These are phyloP conservation scores for Melastoma malabathricum DNA, from an alignment of 345 rosid genomes.

Conservation along the genomic window DNA sequence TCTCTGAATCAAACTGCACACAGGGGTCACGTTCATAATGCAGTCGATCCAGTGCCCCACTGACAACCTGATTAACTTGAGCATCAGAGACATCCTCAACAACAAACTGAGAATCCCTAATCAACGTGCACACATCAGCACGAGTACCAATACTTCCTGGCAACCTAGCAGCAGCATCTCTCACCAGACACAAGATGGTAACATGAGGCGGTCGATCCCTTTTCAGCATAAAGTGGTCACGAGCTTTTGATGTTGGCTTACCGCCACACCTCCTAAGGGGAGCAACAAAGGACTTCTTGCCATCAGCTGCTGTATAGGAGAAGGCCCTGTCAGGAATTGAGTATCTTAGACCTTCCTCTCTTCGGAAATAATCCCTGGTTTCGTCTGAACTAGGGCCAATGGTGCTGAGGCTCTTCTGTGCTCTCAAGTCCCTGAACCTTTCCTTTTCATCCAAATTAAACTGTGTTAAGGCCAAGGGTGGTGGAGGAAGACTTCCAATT, in stretches of 20 bases:
- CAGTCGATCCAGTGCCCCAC: conserved; percentile 97
- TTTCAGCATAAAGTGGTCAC: conserved; percentile 98
- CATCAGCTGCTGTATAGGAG: conserved; percentile 95
- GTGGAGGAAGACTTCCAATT: conserved; percentile 93
- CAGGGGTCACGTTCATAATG: conserved; percentile 99
- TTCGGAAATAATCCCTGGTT: conserved; percentile 79
- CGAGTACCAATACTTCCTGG: conserved; percentile 99
- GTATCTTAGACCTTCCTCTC: conserved; percentile 83
- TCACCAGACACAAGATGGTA: conserved; percentile 90
- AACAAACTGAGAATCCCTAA: conserved; percentile 80
- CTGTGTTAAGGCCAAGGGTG: conserved; percentile 74
- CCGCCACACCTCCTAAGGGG: conserved; percentile 99
- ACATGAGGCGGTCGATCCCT: conserved; percentile 99
- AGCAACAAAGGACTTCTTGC: conserved; percentile 90
- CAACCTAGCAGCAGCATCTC: conserved; percentile 97
- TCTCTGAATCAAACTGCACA: conserved; percentile 80
- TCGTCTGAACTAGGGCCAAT: conserved; percentile 74
- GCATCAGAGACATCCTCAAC: conserved; percentile 91
- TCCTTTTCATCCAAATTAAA: conserved; percentile 87
- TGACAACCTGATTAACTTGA: conserved; percentile 90
- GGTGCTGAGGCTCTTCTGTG: conserved; percentile 95
- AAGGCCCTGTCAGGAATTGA: conserved; percentile 99
- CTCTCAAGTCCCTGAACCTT: conserved; percentile 91
- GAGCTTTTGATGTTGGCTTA: conserved; percentile 98
- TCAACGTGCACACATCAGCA: conserved; percentile 98